Evolutionary conservation across 352 stramenopile genomes (phyloP).

Genomic region (Sclerospora graminicola): DNA sequence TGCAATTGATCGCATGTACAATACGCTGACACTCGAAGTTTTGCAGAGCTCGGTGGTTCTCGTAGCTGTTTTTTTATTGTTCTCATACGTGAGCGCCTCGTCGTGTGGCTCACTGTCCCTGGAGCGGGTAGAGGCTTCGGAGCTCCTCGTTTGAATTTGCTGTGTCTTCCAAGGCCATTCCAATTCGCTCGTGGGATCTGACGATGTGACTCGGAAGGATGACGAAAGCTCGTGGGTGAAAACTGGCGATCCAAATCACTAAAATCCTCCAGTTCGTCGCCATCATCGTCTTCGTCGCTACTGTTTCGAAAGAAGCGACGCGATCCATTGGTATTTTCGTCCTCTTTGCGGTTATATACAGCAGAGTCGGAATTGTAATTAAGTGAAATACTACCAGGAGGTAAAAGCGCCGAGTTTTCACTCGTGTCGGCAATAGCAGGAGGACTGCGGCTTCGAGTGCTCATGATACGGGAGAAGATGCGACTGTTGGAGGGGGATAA

Average conservation of each 20-base stretch:
- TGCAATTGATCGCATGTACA: constrained; percentile 78
- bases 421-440: constrained; percentile 18
- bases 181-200: constrained; percentile 51
- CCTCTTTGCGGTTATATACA: constrained; percentile 48
- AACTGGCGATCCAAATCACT: constrained; percentile 33
- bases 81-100: constrained; percentile 66
- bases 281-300: constrained; percentile 18
- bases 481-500: background rate
- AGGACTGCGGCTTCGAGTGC: constrained; percentile 10
- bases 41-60: constrained; percentile 56
- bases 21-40: constrained; percentile 78
- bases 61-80: constrained; percentile 78
- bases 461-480: constrained; percentile 9
- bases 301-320: constrained; percentile 8
- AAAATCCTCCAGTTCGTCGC: constrained; percentile 27
- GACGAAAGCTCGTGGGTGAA: constrained; percentile 29
- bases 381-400: constrained; percentile 31
- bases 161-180: constrained; percentile 30
- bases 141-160: constrained; percentile 42
- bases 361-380: constrained; percentile 86
- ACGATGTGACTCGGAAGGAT: constrained; percentile 15
- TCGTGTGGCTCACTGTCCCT: constrained; percentile 54
- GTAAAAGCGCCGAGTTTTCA: constrained; percentile 46
- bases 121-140: constrained; percentile 25
- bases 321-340: constrained; percentile 10